A percentile compares a stretch with the other conserved stretches of the same genome.
Evolutionary conservation across 805 yeast genomes (phyloP).

Genomic region (Jamesozyma jinghongensis): DNA sequence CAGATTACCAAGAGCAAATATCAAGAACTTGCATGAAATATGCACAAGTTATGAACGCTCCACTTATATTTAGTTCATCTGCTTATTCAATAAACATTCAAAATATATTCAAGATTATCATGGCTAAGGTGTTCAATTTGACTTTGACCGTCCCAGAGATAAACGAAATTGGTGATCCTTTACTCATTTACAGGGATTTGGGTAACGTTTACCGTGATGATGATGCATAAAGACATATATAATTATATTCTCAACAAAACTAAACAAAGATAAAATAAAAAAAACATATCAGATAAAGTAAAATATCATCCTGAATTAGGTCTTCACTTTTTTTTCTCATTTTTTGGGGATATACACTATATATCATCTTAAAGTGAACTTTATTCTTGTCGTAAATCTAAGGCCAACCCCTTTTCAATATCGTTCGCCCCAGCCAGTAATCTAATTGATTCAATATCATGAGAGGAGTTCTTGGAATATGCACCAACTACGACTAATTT

Average conservation of each 20-base stretch:
- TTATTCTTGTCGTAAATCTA: background rate
- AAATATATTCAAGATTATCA: conserved; percentile 82
- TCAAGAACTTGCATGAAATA: conserved; percentile 75
- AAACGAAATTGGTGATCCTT: conserved; percentile 81
- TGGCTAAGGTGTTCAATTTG: conserved; percentile 84
- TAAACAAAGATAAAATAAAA: no score
- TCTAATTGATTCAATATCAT: background rate
- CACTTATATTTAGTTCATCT: conserved; percentile 80
- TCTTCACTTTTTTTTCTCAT: no score
- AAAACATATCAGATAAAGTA: no score
- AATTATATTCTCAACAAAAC: no score
- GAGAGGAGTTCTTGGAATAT: no score
- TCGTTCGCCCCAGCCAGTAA: background rate
- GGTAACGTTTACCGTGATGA: conserved; percentile 10
- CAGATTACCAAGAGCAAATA: conserved; percentile 73
- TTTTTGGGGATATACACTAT: no score
- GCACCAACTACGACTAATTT: background rate
- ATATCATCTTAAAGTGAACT: no score
- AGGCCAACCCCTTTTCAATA: background rate
- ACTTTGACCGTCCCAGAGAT: conserved; percentile 78
- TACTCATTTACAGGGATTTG: conserved; percentile 50
- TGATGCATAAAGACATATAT: no score
- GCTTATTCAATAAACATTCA: conserved; percentile 88
- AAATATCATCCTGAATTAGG: no score
- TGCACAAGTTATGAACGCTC: conserved; percentile 84